Evolutionary conservation across 2,329 filamentous ascomycete genomes (phyloP), one percentile per base, ranked within the genome.

Genomic region (Fusarium scirpi): DNA sequence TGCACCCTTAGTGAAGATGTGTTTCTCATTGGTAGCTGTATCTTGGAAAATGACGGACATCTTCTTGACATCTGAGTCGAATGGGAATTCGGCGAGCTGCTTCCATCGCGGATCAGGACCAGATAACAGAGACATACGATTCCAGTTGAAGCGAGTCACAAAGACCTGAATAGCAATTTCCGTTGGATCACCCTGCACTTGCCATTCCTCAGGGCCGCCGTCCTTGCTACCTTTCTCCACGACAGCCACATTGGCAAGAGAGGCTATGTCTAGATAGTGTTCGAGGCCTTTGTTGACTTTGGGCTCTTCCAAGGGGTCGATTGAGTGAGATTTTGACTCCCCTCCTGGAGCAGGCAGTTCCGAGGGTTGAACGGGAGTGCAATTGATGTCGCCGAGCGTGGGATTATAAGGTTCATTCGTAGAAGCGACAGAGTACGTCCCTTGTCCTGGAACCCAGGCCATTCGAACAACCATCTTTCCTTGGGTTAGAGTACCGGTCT

Each of bases 151-250:
- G 18, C 91, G 88, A 56, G 86, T 87, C 10, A 90, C 89, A 72
- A 93, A 92, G 0, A 93, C 91, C 70, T 92, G 90, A 44, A 93
- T 91, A 6, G 91, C 91, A 69, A 93, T 92, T 71, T 93, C 91
- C 0, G 78, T 80, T 2, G 89, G 89, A 71, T 91, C 90, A 24
- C 90, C 90, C 53, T 88, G 86, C 29, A 87, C 88, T 57, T 86
- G 83, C 90, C 90, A 92, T 58, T 85, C 81, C 15, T 77, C 77
- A n/a, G 87, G 80, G 4, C 81, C 83, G 67, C 32, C 59, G 8
- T 62, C 51, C 18, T 47, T 87, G 82, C 69, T 88, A 85, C 59
- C 45, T 13, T 64, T 58, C 43, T 47, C 49, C 3, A 92, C 86
- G 34, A 85, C 84, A 3, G 90, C 89, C 22, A 92, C 79, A 73